A percentile compares a stretch with the other conserved stretches of the same genome.
These are phyloP conservation scores for Tetracladium setigerum DNA, from an alignment of 495 filamentous ascomycete species.

Conservation along the genomic window DNA sequence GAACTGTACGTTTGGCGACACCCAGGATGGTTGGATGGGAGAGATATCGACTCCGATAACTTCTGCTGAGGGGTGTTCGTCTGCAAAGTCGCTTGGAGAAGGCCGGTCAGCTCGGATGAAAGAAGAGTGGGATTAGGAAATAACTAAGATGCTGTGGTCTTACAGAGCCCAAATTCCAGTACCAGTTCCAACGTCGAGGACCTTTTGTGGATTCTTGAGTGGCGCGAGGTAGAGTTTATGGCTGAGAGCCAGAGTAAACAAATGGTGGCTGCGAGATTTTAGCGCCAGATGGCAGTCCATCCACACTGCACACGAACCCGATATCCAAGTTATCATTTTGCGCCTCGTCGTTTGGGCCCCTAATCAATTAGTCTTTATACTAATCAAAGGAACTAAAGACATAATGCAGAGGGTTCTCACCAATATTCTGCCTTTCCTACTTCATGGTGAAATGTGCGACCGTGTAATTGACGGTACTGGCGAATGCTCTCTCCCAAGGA, in stretches of 20 bases:
- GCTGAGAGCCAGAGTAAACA: conserved; percentile 39
- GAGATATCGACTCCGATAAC: conserved; percentile 47
- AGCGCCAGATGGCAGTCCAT: neutral
- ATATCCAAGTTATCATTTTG: neutral
- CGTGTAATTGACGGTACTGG: too few relatives aligned
- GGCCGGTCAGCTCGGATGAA: conserved; percentile 47
- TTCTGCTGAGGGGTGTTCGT: conserved; percentile 41
- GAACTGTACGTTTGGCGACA: conserved; percentile 45
- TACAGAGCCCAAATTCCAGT: conserved; percentile 57
- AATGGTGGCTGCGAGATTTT: conserved; percentile 33
- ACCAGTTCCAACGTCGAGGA: conserved; percentile 24
- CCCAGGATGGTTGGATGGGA: conserved; percentile 39
- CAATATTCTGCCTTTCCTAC: too few relatives aligned
- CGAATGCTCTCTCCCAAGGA: too few relatives aligned
- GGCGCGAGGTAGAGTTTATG: conserved; percentile 37
- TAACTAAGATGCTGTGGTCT: conserved; percentile 22
- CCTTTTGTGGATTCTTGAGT: conserved; percentile 28
- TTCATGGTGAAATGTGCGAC: too few relatives aligned
- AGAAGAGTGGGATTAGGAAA: conserved; percentile 47
- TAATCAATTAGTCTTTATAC: too few relatives aligned
- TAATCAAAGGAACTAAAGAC: too few relatives aligned
- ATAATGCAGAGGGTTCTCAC: too few relatives aligned
- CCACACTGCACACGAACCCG: too few relatives aligned
- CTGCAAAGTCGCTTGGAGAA: conserved; percentile 42
- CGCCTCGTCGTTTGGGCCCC: neutral